Evolutionary conservation across 2,329 filamentous ascomycete species (phyloP), one percentile per base, ranked within the genome.

Genomic region (Blastomyces percursus): DNA sequence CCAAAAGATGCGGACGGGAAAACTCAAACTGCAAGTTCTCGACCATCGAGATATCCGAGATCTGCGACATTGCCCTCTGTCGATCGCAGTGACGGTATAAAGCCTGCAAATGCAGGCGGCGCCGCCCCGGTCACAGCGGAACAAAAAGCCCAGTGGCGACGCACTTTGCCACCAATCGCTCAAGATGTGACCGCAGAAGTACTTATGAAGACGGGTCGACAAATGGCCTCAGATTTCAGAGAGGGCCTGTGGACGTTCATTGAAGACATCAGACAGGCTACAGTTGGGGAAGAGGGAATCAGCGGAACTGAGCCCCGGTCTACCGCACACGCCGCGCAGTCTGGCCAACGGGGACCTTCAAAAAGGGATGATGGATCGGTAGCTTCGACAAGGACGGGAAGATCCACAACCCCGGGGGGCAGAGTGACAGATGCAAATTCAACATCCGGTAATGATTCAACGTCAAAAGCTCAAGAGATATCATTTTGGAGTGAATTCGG

Each of bases 201-300:
- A n/a, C 71, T 85, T 50, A 72, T 85, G 63, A 79, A 75, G 69
- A 84, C 77, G 61, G 79, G 80, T 64, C 91, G 91, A 72, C 90
- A 94, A 74, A 87, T 96, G 75, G 89, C 92, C 19, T 88, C 90
- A 64, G 94, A 96, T 75, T 86, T 99, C 74, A 90, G 87, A 72
- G 85, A 94, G 60, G 93, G 94, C 1, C 78, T 99, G 58, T 92
- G 89, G 85, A 96, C 90, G 1, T 99, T 99, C 75, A 86, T 96
- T 64, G 94, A 97, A 73, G 94, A 99, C 72, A 85, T 99, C 57
- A 84, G 92, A 67, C 94, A 97, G 75, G 95, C 93, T 16, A 96
- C 94, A 0, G 91, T 99, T 7, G 94, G 94, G 30, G 94, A 99
- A 61, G 94, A 99, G 77, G 90, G 86, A 19, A 84, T 91, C 66